Conservation (phyloP, 1,284 basidiomycete genomes). For the Cryptococcus neoformans region DNA sequence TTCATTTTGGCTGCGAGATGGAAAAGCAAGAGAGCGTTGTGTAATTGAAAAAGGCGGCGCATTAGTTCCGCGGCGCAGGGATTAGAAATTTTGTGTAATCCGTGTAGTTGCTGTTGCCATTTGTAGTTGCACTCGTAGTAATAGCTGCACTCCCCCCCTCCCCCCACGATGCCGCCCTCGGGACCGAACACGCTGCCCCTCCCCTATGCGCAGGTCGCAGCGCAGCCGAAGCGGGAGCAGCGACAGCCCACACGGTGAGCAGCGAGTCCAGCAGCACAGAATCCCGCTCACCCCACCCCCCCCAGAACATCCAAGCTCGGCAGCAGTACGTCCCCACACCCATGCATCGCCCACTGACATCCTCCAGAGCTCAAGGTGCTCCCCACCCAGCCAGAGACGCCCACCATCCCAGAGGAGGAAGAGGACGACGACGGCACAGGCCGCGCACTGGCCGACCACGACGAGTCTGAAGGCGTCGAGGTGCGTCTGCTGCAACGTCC, state of each 20-base stretch:
- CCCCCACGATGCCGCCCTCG: constrained; percentile 10
- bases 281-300: neutral
- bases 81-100: neutral
- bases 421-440: constrained; percentile 41
- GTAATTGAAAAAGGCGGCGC: neutral
- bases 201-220: constrained; percentile 43
- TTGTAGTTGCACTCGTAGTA: too few species aligned
- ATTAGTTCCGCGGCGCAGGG: too few species aligned
- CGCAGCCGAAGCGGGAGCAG: constrained; percentile 37
- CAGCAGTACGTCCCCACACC: constrained; percentile 24
- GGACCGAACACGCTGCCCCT: constrained; percentile 31
- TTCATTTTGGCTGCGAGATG: constrained; percentile 20
- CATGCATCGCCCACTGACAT: neutral
- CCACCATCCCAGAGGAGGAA: constrained; percentile 55
- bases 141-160: too few species aligned
- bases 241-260: constrained; percentile 48
- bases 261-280: neutral
- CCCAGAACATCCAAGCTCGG: constrained; percentile 64
- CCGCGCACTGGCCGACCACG: constrained; percentile 19
- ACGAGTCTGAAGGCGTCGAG: constrained; percentile 60
- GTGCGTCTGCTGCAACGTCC: constrained; percentile 48
- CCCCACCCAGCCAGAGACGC: constrained; percentile 78
- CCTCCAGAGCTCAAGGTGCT: constrained; percentile 81
- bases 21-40: neutral
- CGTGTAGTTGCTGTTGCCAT: neutral